Evolutionary conservation across 805 yeast species (phyloP).

Genomic region (Candida odintsovae): DNA sequence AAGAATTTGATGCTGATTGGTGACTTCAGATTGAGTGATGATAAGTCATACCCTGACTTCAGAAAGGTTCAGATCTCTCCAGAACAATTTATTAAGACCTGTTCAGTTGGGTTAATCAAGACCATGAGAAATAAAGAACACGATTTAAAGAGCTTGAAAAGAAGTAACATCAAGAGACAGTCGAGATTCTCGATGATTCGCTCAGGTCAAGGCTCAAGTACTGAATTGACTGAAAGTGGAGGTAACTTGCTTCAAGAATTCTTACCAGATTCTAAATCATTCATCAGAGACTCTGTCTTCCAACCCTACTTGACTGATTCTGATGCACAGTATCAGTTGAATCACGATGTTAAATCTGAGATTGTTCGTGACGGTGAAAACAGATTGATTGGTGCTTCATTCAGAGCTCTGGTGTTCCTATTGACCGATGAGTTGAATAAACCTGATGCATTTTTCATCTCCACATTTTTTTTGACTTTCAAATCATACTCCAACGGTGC

Average conservation of each 20-base stretch:
- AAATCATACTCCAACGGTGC: constrained; percentile 63
- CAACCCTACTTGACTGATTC: constrained; percentile 29
- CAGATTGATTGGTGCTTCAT: constrained; percentile 61
- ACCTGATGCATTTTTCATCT: constrained; percentile 61
- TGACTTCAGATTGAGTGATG: constrained; percentile 55
- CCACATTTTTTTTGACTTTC: constrained; percentile 75
- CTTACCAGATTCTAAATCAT: constrained; percentile 29
- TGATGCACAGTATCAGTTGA: constrained; percentile 10
- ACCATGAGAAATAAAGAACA: constrained; percentile 28
- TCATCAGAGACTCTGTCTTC: constrained; percentile 31
- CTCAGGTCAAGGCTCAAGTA: constrained; percentile 20
- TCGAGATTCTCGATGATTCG: constrained; percentile 32
- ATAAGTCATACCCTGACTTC: constrained; percentile 65
- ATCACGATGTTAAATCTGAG: constrained; percentile 32
- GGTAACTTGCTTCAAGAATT: constrained; percentile 29
- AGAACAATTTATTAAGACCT: constrained; percentile 50
- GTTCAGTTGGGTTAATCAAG: constrained; percentile 56
- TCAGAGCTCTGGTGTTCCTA: constrained; percentile 58
- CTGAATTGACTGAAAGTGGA: constrained; percentile 22
- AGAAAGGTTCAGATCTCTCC: constrained; percentile 51
- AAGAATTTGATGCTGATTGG: constrained; percentile 51
- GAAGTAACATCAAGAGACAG: constrained; percentile 22
- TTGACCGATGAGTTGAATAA: constrained; percentile 59
- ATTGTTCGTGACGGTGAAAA: constrained; percentile 46
- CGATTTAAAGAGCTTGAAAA: constrained; percentile 15